These are phyloP conservation scores for Pythium monospermum DNA, from an alignment of 352 stramenopile species.

Conservation along the genomic window DNA sequence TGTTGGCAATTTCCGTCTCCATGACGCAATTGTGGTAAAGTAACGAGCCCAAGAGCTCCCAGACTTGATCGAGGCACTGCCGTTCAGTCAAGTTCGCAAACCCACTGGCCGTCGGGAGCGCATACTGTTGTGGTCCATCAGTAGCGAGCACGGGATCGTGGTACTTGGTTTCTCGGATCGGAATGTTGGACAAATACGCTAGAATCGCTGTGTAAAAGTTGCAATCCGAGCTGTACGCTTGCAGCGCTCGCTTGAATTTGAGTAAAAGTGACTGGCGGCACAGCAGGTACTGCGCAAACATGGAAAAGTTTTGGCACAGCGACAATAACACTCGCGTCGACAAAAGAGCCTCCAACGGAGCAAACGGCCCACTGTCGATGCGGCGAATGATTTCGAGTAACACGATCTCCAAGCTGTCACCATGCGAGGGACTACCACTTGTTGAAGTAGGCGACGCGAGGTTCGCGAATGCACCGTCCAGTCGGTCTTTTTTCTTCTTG, in stretches of 20 bases:
- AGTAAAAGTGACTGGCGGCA: slow-evolving; percentile 21
- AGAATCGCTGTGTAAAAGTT: slow-evolving; percentile 56
- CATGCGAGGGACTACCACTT: not conserved
- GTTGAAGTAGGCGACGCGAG: slow-evolving; percentile 11
- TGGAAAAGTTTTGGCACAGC: slow-evolving; percentile 37
- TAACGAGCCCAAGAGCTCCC: slow-evolving; percentile 57
- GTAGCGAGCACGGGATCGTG: slow-evolving; percentile 26
- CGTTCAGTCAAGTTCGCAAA: slow-evolving; percentile 14
- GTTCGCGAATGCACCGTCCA: slow-evolving; percentile 1
- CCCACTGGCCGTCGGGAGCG: slow-evolving; percentile 21
- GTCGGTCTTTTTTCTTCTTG: slow-evolving; percentile 20
- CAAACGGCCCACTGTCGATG: slow-evolving; percentile 22
- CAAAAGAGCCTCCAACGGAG: slow-evolving; percentile 37
- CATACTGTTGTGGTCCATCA: slow-evolving; percentile 25
- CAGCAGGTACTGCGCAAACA: slow-evolving; percentile 52
- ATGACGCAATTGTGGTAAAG: slow-evolving; percentile 44
- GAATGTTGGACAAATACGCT: slow-evolving; percentile 55
- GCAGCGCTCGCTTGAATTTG: slow-evolving; percentile 44
- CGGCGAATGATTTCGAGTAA: slow-evolving; percentile 54
- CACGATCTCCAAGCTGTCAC: slow-evolving; percentile 35
- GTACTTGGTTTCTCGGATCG: slow-evolving; percentile 54
- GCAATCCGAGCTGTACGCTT: slow-evolving; percentile 36
- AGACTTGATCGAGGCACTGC: slow-evolving; percentile 44
- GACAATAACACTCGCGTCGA: slow-evolving; percentile 52
- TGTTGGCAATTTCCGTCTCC: slow-evolving; percentile 20